Evolutionary conservation across 1,139 yeast genomes (phyloP), one percentile per base, ranked within the genome.

Genomic region (Taphrina deformans): DNA sequence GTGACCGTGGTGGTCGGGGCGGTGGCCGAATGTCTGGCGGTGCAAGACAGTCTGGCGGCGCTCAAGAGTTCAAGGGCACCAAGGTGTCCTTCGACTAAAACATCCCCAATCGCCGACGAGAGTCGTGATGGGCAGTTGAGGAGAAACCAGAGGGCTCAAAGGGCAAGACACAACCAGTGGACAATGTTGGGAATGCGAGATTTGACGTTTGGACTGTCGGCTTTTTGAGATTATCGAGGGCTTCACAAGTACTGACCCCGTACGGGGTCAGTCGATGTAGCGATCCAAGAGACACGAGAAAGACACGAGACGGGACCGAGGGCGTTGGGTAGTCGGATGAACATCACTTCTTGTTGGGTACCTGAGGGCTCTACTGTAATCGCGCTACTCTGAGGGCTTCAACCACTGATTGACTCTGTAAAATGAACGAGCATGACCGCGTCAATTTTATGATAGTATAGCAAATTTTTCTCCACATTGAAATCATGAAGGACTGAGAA

Each of bases 21-120:
- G 65, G 65, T 24, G 59, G 65, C 26, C 59, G 65, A 51, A 53
- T 52, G 59, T 52, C 59, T n/a, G 59, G 65, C 29, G 59, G 59
- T 31, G 59, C 59, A 18, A 45, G 59, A 29, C 65, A 61, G 27
- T 61, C 65, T 16, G 65, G 59, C 53, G 65, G 65, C 23, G 65
- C 59, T 9, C 59, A 53, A 44, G 65, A 61, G 46, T 52, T 53
- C 60, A 52, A 53, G 45, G 65, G 65, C 44, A 61, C 65, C 59
- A 61, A 61, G 53, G 40, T 61, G 38, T 50, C 65, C 23, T 63
- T 45, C 55, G 63, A 59, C 56, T 59, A 59, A 24, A 55, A 12
- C 4, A 10, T n/a, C 1, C 45, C 6, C 6, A n/a, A 9, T 12
- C 4, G 21, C 10, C 45, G 18, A 40, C 12, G n/a, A n/a, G 45